A percentile compares a stretch with the other conserved stretches of the same genome.
Conservation (phyloP, 148 eudicot genomes). For the Talinum fruticosum region DNA sequence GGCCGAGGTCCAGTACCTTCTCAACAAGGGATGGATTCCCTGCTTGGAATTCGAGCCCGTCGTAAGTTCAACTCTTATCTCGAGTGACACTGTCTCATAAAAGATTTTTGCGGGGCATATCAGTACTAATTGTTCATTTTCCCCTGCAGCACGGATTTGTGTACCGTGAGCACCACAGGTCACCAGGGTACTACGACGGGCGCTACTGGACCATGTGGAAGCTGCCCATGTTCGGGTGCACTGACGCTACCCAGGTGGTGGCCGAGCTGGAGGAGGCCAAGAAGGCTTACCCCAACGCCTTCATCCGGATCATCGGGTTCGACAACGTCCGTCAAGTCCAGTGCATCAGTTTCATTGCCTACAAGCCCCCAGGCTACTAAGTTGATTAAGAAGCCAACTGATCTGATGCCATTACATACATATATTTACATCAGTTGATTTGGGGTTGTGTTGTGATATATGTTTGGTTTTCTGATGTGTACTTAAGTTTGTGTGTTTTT, state of each 20-base stretch:
- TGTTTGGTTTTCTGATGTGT: too few relatives aligned
- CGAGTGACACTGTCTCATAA: background rate
- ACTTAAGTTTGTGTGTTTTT: too few relatives aligned
- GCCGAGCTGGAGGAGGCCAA: constrained; percentile 35
- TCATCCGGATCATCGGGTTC: constrained; percentile 51
- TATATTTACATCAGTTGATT: too few relatives aligned
- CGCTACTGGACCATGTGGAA: constrained; percentile 65
- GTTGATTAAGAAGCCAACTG: background rate
- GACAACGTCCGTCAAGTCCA: constrained; percentile 56
- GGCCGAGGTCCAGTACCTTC: constrained; percentile 32
- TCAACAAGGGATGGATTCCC: constrained; percentile 51
- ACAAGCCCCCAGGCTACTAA: constrained; percentile 31
- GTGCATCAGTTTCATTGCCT: constrained; percentile 57
- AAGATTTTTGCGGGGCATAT: too few relatives aligned
- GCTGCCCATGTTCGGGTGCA: constrained; percentile 58
- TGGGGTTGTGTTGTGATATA: too few relatives aligned
- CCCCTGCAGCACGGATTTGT: constrained; percentile 30
- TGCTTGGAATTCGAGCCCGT: constrained; percentile 48
- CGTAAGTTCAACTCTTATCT: constrained; percentile 16
- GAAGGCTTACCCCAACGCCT: constrained; percentile 46
- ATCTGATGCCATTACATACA: too few relatives aligned
- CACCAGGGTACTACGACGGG: constrained; percentile 60
- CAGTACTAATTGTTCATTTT: too few relatives aligned
- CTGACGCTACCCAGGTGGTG: constrained; percentile 36
- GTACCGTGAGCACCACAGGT: constrained; percentile 41